Conservation (phyloP, 805 yeast genomes). For the Hanseniaspora lachancei region DNA sequence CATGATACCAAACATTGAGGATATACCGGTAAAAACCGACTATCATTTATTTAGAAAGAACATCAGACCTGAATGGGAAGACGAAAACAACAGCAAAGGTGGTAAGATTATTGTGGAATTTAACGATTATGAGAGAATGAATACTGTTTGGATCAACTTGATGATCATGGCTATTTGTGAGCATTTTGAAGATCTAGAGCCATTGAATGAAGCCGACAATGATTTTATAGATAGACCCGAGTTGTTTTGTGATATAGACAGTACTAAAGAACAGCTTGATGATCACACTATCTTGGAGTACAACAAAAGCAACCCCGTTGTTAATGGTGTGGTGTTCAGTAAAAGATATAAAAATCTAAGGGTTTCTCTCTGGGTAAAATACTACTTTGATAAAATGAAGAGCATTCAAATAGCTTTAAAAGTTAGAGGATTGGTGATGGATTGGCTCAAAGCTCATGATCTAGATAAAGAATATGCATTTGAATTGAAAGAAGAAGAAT, state of each 20-base stretch:
- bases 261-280: background rate
- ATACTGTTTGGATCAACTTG: slow-evolving; percentile 84
- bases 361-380: slow-evolving; percentile 8
- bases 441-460: slow-evolving; percentile 1
- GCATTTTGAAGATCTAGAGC: slow-evolving; percentile 71
- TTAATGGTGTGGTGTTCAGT: slow-evolving; percentile 11
- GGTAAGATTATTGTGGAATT: slow-evolving; percentile 87
- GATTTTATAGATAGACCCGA: background rate
- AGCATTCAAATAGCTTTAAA: slow-evolving; percentile 10
- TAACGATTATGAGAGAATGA: slow-evolving; percentile 34
- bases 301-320: background rate
- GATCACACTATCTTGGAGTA: background rate
- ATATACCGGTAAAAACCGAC: slow-evolving; percentile 62
- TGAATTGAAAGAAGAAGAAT: slow-evolving; percentile 3
- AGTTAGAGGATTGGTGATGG: background rate
- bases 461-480: background rate
- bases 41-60: slow-evolving; percentile 91
- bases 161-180: slow-evolving; percentile 88
- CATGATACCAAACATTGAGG: slow-evolving; percentile 82
- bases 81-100: slow-evolving; percentile 70
- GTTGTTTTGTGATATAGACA: background rate
- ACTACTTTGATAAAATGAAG: slow-evolving; percentile 4
- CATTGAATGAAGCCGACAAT: slow-evolving; percentile 36
- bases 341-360: slow-evolving; percentile 9
- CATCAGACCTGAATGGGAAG: slow-evolving; percentile 98